These are phyloP conservation scores for Alternaria sp. DNA, from an alignment of 2,329 filamentous ascomycete species.

Conservation along the genomic window DNA sequence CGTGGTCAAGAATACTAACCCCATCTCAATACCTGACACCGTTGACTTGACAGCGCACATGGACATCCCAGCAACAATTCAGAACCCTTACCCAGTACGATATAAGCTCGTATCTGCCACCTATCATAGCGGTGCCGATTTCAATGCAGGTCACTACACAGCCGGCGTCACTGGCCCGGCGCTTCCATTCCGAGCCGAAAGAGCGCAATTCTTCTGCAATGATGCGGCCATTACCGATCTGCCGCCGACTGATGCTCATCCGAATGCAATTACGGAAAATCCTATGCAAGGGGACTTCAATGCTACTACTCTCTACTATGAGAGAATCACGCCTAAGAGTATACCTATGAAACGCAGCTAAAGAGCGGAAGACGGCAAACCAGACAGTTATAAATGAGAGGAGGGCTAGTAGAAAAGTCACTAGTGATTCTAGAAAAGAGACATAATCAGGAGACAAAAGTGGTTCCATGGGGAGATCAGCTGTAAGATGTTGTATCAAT, in stretches of 20 bases:
- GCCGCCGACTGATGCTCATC: background rate
- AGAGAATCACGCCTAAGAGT: background rate
- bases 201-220: slow-evolving; percentile 1
- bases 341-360: background rate
- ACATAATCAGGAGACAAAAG: background rate
- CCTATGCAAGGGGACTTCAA: background rate
- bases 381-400: background rate
- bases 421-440: background rate
- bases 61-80: no score
- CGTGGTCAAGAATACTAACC: background rate
- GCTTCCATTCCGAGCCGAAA: background rate
- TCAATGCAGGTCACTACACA: slow-evolving; percentile 2
- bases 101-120: background rate
- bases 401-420: background rate
- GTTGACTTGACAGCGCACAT: background rate
- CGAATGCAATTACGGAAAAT: background rate
- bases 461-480: background rate
- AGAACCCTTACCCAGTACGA: no score
- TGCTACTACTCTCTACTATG: slow-evolving; percentile 1
- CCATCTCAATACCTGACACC: background rate
- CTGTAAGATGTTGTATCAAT: background rate
- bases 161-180: background rate
- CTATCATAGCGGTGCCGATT: no score
- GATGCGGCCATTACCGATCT: background rate
- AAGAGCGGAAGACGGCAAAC: no score